Conservation (phyloP, 768 basidiomycete species). For the Pleurotus platypus region DNA sequence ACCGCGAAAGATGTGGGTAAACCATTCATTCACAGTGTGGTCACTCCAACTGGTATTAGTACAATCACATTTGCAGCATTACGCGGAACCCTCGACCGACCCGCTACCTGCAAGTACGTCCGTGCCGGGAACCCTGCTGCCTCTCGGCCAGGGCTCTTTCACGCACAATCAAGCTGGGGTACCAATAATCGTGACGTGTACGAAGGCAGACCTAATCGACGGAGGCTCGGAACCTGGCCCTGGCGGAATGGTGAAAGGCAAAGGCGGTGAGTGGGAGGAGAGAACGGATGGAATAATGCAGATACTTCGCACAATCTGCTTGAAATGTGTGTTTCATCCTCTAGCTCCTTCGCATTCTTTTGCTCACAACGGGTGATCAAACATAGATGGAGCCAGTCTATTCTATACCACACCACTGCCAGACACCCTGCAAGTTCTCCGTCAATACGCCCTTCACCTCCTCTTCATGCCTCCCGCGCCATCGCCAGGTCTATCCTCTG, state of each 20-base stretch:
- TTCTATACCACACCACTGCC: constrained; percentile 90
- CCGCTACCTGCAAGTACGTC: constrained; percentile 59
- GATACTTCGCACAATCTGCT: constrained; percentile 85
- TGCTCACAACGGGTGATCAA: too few species aligned
- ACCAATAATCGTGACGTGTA: constrained; percentile 85
- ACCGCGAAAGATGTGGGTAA: constrained; percentile 73
- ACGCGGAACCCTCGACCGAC: constrained; percentile 74
- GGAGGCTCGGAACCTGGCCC: constrained; percentile 69
- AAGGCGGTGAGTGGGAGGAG: constrained; percentile 94
- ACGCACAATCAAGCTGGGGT: constrained; percentile 85
- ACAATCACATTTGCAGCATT: constrained; percentile 87
- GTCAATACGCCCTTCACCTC: constrained; percentile 81
- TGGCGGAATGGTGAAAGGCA: constrained; percentile 88
- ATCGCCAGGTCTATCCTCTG: constrained; percentile 56
- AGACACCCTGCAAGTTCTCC: constrained; percentile 65
- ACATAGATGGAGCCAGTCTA: constrained; percentile 91
- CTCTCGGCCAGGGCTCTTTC: constrained; percentile 80
- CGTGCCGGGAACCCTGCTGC: constrained; percentile 67
- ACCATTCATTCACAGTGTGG: constrained; percentile 1
- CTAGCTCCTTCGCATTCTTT: background rate
- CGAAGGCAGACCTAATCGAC: constrained; percentile 92
- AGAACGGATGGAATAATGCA: constrained; percentile 94
- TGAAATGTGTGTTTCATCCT: constrained; percentile 61
- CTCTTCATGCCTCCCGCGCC: constrained; percentile 78
- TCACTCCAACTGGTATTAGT: constrained; percentile 40